Evolutionary conservation across 768 basidiomycete species (phyloP).

Genomic region (Cyathus striatus): DNA sequence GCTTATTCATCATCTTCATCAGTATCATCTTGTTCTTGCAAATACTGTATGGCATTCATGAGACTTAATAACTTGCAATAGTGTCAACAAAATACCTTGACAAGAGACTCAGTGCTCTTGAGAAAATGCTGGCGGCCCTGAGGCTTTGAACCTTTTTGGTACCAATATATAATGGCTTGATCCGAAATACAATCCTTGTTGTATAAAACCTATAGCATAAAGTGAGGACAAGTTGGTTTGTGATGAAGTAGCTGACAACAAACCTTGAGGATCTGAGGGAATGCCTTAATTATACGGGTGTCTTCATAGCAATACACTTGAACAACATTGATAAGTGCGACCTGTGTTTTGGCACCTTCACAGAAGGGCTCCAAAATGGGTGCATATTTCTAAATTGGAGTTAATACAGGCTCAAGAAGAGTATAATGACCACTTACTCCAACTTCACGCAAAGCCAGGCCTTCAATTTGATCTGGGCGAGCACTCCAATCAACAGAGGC

Average conservation of each 20-base stretch:
- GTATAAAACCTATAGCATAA: slow-evolving; percentile 70
- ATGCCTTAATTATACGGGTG: slow-evolving; percentile 90
- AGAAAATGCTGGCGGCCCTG: slow-evolving; percentile 96
- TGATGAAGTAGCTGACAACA: slow-evolving; percentile 3
- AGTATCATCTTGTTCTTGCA: slow-evolving; percentile 81
- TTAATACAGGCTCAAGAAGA: neutral
- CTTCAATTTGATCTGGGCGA: slow-evolving; percentile 88
- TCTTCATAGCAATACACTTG: slow-evolving; percentile 97
- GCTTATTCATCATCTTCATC: slow-evolving; percentile 57
- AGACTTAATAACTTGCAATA: neutral
- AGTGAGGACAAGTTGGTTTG: slow-evolving; percentile 1
- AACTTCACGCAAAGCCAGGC: slow-evolving; percentile 83
- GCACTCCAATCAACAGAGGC: slow-evolving; percentile 83
- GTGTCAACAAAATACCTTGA: slow-evolving; percentile 56
- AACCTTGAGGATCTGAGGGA: slow-evolving; percentile 92
- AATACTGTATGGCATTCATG: slow-evolving; percentile 49
- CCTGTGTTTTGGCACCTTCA: slow-evolving; percentile 82
- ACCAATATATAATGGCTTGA: slow-evolving; percentile 97
- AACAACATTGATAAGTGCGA: slow-evolving; percentile 90
- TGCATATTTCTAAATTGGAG: slow-evolving; percentile 62
- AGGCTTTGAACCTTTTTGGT: slow-evolving; percentile 93
- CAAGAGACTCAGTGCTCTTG: slow-evolving; percentile 79
- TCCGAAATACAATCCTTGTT: slow-evolving; percentile 95
- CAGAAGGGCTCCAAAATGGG: slow-evolving; percentile 90
- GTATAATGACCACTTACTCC: slow-evolving; percentile 45